Base-by-base conservation (phyloP, 2,329 filamentous ascomycete genomes). In the Ceratocystiopsis sp. region DNA sequence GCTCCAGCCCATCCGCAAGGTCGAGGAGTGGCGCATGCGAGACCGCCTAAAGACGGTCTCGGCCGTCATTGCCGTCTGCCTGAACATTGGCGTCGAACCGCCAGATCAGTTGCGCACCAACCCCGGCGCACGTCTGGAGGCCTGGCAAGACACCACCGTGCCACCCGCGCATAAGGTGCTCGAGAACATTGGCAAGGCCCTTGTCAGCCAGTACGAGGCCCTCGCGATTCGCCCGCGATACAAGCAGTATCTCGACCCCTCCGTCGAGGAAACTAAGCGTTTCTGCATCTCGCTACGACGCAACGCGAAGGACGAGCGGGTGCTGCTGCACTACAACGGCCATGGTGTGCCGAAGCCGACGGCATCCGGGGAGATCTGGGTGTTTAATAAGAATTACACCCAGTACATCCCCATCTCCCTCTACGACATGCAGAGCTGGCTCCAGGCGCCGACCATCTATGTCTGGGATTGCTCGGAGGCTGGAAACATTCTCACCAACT, bases 401-500 rank as follows among this genome's bases (percentile, higher is more conserved):
- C 91, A 98, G 61, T 98, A 98, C 57, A 98, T 98, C 37, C 91
- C 91, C 0, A 84, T 98, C 37, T 94, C 89, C 1, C 66, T 98
- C 10, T 95, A 93, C 55, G 91, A 98, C 57, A 65, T 98, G 38
- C 89, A 96, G 60, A 80, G 84, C 46, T 98, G 91, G 91, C 75
- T 98, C 9, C 86, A 89, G 48, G 89, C 87, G 0, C 91, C 91
- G 0, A 94, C 87, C 47, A 78, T 98, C 37, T 98, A 93, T 56
- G 91, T 98, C 33, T 98, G 93, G 72, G 91, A 98, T 61, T 95
- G 91, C 55, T 95, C 89, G 15, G 86, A 94, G 60, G 87, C 91
- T 1, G 91, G 89, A 8, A 91, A 95, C 50, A 95, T 98, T 53
- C 76, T 98, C 43, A 81, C 76, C 55, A 96, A 95, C 60, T 98